Evolutionary conservation across 1,284 basidiomycete species (phyloP), one percentile per base, ranked within the genome.

Genomic region (Coniferiporia weirii): DNA sequence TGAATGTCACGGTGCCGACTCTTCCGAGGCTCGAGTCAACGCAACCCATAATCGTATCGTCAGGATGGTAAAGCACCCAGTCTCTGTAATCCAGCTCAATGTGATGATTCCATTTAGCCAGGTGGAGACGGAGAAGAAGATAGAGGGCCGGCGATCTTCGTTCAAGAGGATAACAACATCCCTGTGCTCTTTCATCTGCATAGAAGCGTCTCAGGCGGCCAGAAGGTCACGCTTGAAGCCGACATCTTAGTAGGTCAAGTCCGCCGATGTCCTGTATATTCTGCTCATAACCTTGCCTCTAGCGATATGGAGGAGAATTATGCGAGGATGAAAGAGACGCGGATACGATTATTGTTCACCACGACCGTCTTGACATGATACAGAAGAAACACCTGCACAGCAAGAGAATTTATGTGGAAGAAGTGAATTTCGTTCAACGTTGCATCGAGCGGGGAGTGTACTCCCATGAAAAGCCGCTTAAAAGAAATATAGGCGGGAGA

Each of bases 101-200:
- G 9, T 40, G 15, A 40, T 10, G 12, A 40, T 12, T 12, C 3
- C 8, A 40, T 40, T 12, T 40, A 40, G 38, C 38, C 38, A 40
- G 44, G 17, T 3, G 17, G 44, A 1, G n/a, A 46, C 15, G 19
- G 45, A 1, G n/a, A n/a, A n/a, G n/a, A n/a, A n/a, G 40, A 32
- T 4, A 6, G n/a, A 19, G 13, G 7, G 2, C 22, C 4, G 32
- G 12, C 32, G 4, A 35, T 56, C 27, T 35, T 56, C 17, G n/a
- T 56, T 40, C 38, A 40, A n/a, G 43, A 3, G 22, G 43, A 52
- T 12, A n/a, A 46, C 52, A 46, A 32, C 2, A 19, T 13, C 34
- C 49, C 55, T 20, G 55, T 53, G 19, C 20, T 32, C 8, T 61
- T 61, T 36, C 57, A 52, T 32, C 17, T 61, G 8, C 60, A 57